Percentiles rank a stretch among this genome's conserved stretches.
Evolutionary conservation across 2,329 filamentous ascomycete genomes (phyloP).

Genomic region (Neonectria faginata): DNA sequence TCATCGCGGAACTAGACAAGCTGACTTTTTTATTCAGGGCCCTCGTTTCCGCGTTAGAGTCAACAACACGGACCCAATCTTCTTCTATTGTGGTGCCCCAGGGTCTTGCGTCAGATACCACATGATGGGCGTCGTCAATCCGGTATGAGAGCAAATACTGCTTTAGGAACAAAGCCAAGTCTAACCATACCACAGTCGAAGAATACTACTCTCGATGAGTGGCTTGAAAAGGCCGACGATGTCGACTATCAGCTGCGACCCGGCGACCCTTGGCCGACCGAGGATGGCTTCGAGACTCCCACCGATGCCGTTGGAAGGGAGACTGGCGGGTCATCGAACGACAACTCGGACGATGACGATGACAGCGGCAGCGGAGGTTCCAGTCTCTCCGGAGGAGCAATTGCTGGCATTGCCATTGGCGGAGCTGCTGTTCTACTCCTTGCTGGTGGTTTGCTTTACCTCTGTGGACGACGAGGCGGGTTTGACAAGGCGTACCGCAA

Average conservation of each 20-base stretch:
- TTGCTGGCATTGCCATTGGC: slow-evolving; percentile 70
- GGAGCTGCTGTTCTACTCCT: slow-evolving; percentile 57
- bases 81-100: slow-evolving; percentile 77
- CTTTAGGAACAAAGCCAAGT: neutral
- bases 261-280: slow-evolving; percentile 65
- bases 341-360: slow-evolving; percentile 14
- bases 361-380: slow-evolving; percentile 14
- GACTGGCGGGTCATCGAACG: slow-evolving; percentile 22
- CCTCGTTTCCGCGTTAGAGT: slow-evolving; percentile 59
- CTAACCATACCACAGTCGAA: slow-evolving; percentile 52
- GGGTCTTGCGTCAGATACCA: slow-evolving; percentile 72
- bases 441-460: slow-evolving; percentile 59
- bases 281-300: slow-evolving; percentile 49
- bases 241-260: slow-evolving; percentile 67
- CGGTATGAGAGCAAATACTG: slow-evolving; percentile 55
- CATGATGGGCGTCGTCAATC: slow-evolving; percentile 84
- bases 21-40: slow-evolving; percentile 45
- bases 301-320: slow-evolving; percentile 14
- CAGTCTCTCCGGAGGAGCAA: slow-evolving; percentile 58
- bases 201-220: slow-evolving; percentile 60
- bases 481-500: slow-evolving; percentile 47
- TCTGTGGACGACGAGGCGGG: slow-evolving; percentile 56
- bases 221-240: slow-evolving; percentile 60
- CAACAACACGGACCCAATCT: slow-evolving; percentile 73
- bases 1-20: neutral